These are phyloP conservation scores for Kazachstania bromeliacearum DNA, from an alignment of 805 yeast genomes.

Conservation along the genomic window DNA sequence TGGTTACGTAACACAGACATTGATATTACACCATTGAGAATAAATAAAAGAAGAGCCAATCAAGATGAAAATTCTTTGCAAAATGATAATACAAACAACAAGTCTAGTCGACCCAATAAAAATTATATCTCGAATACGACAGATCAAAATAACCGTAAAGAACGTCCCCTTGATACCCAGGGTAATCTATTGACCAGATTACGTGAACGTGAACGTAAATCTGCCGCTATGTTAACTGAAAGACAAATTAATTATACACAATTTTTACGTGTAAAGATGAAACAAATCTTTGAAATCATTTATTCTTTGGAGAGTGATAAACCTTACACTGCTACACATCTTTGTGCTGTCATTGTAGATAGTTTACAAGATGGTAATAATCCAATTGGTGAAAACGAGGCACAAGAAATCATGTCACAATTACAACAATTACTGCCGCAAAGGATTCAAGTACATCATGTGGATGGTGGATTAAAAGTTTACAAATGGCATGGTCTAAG, in stretches of 20 bases:
- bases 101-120: background rate
- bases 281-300: conserved; percentile 23
- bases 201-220: conserved; percentile 21
- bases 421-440: conserved; percentile 13
- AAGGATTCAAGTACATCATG: conserved; percentile 12
- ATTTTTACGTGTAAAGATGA: conserved; percentile 23
- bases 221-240: conserved; percentile 19
- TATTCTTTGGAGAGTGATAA: conserved; percentile 14
- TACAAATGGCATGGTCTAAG: conserved; percentile 20
- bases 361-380: conserved; percentile 26
- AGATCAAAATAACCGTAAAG: conserved; percentile 12
- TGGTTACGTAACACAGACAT: conserved; percentile 15
- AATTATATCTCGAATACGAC: conserved; percentile 15
- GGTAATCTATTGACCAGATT: conserved; percentile 20
- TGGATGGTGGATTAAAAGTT: conserved; percentile 25
- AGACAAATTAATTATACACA: conserved; percentile 21
- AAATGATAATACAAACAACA: background rate
- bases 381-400: conserved; percentile 25
- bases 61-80: background rate
- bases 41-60: conserved; percentile 16
- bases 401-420: conserved; percentile 17
- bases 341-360: conserved; percentile 23
- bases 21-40: conserved; percentile 18
- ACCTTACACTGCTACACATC: conserved; percentile 25
- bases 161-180: conserved; percentile 16